Evolutionary conservation across 192 early-diverging fungal genomes (phyloP).

Genomic region (Linnemannia zychae): DNA sequence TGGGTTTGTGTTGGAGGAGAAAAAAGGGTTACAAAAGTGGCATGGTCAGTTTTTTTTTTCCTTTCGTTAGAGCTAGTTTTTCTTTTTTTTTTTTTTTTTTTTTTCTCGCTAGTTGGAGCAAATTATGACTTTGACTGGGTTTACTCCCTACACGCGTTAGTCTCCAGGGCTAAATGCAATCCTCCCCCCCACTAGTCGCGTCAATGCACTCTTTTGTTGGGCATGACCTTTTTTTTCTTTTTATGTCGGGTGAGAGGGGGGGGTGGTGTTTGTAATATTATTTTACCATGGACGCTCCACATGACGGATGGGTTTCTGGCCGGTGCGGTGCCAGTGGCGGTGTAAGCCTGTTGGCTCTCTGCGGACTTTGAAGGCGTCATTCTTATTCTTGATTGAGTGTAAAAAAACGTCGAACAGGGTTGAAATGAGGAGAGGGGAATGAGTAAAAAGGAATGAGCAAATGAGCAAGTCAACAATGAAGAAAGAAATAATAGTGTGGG

Average conservation of each 20-base stretch:
- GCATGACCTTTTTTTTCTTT: background rate
- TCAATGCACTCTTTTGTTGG: background rate
- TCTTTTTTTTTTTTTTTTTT: constrained; percentile 1
- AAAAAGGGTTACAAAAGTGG: background rate
- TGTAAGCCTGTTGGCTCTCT: background rate
- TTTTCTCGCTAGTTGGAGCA: background rate
- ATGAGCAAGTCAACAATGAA: background rate
- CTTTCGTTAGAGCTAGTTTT: no score
- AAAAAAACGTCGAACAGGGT: background rate
- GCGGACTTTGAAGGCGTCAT: background rate
- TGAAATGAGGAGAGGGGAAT: background rate
- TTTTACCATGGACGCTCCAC: constrained; percentile 47
- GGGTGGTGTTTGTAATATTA: background rate
- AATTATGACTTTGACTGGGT: background rate
- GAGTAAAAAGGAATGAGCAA: background rate
- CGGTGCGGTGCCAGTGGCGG: background rate
- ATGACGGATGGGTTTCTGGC: background rate
- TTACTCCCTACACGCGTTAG: no score
- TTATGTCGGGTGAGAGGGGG: no score
- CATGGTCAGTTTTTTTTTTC: background rate
- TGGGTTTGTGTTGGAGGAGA: no score
- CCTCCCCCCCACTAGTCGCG: no score
- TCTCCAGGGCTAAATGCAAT: no score
- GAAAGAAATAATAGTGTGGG: background rate
- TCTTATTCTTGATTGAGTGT: background rate